Conservation (phyloP, 352 stramenopile genomes). For the Globisporangium middletonii region DNA sequence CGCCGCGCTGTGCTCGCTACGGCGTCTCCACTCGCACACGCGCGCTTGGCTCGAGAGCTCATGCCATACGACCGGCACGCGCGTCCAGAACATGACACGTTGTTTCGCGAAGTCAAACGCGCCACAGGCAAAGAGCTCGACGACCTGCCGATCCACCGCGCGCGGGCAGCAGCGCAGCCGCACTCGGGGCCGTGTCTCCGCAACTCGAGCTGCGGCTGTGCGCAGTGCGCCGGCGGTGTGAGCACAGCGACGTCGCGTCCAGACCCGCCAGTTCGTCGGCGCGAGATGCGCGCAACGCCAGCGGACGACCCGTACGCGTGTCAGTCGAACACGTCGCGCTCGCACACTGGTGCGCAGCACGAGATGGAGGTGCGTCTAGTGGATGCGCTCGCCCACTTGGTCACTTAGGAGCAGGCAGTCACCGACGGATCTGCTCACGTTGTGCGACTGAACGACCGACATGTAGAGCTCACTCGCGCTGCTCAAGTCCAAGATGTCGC, state of each 20-base stretch:
- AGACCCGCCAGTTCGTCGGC: conserved; percentile 27
- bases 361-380: conserved; percentile 43
- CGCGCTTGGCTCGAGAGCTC: neutral
- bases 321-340: conserved; percentile 23
- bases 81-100: conserved; percentile 66
- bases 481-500: conserved; percentile 80
- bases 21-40: neutral
- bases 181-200: conserved; percentile 51
- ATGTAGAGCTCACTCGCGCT: conserved; percentile 60
- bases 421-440: neutral
- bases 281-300: conserved; percentile 22
- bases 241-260: conserved; percentile 7
- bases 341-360: conserved; percentile 17
- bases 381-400: too few species aligned
- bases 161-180: conserved; percentile 5
- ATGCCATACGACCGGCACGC: too few species aligned
- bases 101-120: conserved; percentile 79
- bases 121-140: conserved; percentile 62
- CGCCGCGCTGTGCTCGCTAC: neutral
- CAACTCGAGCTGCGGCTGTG: conserved; percentile 66
- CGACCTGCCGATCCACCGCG: conserved; percentile 43
- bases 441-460: neutral
- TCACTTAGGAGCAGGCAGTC: neutral
- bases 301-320: conserved; percentile 22
- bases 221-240: conserved; percentile 42